These are phyloP conservation scores for Chaetomiaceae sp. DNA, from an alignment of 2,329 filamentous ascomycete genomes.

Conservation along the genomic window DNA sequence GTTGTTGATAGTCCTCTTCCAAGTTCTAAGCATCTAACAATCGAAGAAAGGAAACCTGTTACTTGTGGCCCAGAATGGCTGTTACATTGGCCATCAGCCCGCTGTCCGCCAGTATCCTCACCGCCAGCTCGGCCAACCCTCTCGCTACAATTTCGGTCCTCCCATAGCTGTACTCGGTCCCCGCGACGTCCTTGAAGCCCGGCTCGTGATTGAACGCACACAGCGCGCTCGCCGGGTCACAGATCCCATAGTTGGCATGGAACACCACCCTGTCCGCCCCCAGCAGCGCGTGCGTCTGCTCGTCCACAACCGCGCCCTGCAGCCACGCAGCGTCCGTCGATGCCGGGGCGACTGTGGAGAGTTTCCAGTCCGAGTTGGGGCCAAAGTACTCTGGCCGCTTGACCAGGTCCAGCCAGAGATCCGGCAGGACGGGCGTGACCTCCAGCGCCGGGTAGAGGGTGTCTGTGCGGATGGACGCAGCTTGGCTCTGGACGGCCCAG, in stretches of 20 bases:
- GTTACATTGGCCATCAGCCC: conserved; percentile 2
- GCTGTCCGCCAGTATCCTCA: not conserved
- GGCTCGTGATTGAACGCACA: conserved; percentile 6
- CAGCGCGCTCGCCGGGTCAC: not conserved
- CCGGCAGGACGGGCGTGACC: not conserved
- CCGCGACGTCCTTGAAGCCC: not conserved
- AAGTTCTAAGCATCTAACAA: too few relatives aligned
- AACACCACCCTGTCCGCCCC: not conserved
- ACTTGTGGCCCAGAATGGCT: too few relatives aligned
- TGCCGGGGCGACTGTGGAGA: not conserved
- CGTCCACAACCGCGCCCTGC: not conserved
- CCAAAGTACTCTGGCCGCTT: not conserved
- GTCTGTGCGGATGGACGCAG: not conserved
- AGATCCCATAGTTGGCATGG: conserved; percentile 1
- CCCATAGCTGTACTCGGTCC: not conserved
- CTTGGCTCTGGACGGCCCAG: not conserved
- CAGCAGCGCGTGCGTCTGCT: not conserved
- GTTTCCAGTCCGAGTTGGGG: not conserved
- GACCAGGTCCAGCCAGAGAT: not conserved
- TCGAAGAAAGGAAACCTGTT: too few relatives aligned
- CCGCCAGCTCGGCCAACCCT: not conserved
- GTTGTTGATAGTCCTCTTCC: too few relatives aligned
- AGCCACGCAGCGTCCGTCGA: conserved; percentile 2
- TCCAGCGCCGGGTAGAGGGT: conserved; percentile 4
- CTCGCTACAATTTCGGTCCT: not conserved